Evolutionary conservation across 169 alveolate genomes (phyloP).

Genomic region (Plasmodium ovale): DNA sequence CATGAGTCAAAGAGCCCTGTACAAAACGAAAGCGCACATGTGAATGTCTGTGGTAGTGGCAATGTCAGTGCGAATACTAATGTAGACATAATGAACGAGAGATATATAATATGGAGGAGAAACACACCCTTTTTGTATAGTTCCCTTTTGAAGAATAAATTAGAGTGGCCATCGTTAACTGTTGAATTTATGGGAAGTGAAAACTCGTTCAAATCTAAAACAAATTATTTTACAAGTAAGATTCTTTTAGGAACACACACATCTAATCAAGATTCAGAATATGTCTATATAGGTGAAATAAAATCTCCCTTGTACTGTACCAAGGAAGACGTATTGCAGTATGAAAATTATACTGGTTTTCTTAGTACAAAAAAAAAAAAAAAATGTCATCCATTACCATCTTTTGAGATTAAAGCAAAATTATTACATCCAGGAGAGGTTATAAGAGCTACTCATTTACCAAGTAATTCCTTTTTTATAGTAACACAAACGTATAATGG

Average conservation of each 20-base stretch:
- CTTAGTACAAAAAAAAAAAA: slow-evolving; percentile 60
- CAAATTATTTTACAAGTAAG: slow-evolving; percentile 88
- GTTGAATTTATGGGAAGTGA: slow-evolving; percentile 83
- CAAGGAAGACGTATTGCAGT: slow-evolving; percentile 80
- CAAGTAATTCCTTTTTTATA: slow-evolving; percentile 91
- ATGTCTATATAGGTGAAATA: slow-evolving; percentile 91
- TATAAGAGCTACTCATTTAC: slow-evolving; percentile 92
- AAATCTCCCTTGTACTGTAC: slow-evolving; percentile 78
- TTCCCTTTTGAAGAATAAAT: slow-evolving; percentile 92
- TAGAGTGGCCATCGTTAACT: slow-evolving; percentile 98
- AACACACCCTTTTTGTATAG: slow-evolving; percentile 96
- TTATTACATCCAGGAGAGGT: slow-evolving; percentile 89
- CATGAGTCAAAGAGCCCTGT: slow-evolving; percentile 25
- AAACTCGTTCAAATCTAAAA: slow-evolving; percentile 73
- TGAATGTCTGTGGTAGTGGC: too few relatives aligned
- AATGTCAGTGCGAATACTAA: slow-evolving; percentile 10
- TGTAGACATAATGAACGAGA: slow-evolving; percentile 32
- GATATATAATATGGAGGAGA: slow-evolving; percentile 92
- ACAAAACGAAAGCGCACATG: slow-evolving; percentile 12
- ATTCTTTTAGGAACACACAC: slow-evolving; percentile 95
- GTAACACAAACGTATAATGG: slow-evolving; percentile 94
- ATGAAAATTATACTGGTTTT: slow-evolving; percentile 86
- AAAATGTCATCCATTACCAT: slow-evolving; percentile 52
- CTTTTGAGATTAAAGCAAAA: slow-evolving; percentile 89
- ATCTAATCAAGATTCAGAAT: slow-evolving; percentile 92